These are phyloP conservation scores for Fraxinus velutina DNA, from an alignment of 305 asterid species.

Conservation along the genomic window DNA sequence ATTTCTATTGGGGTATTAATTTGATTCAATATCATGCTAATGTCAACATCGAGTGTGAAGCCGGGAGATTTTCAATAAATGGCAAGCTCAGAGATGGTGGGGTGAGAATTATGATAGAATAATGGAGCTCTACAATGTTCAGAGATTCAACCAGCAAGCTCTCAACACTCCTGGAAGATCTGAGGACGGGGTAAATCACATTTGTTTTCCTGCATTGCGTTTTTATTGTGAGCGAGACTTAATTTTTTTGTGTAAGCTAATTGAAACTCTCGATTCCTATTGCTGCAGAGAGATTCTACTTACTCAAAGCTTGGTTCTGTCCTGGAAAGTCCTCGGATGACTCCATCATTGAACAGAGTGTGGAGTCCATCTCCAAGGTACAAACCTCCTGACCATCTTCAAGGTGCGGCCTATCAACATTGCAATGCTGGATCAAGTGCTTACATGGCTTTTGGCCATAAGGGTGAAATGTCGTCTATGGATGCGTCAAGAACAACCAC, in stretches of 20 bases:
- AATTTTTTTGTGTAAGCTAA: background rate
- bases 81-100: constrained; percentile 99
- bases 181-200: constrained; percentile 71
- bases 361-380: constrained; percentile 63
- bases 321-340: constrained; percentile 79
- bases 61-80: constrained; percentile 92
- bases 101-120: constrained; percentile 90
- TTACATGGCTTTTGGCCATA: constrained; percentile 32
- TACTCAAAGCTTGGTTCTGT: constrained; percentile 81
- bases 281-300: constrained; percentile 79
- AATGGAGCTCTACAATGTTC: constrained; percentile 95
- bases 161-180: constrained; percentile 85
- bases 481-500: constrained; percentile 84
- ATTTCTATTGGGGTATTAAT: background rate
- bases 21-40: constrained; percentile 16
- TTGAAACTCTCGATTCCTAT: background rate
- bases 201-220: background rate
- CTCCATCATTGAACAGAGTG: constrained; percentile 63
- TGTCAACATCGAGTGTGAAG: constrained; percentile 36
- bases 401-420: constrained; percentile 34
- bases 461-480: constrained; percentile 57
- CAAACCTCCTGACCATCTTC: constrained; percentile 41
- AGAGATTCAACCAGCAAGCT: constrained; percentile 85
- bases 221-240: background rate
- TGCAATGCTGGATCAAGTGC: constrained; percentile 51